Base-by-base conservation (phyloP, 176 grass and related monocot genomes). In the Carex myosuroides region DNA sequence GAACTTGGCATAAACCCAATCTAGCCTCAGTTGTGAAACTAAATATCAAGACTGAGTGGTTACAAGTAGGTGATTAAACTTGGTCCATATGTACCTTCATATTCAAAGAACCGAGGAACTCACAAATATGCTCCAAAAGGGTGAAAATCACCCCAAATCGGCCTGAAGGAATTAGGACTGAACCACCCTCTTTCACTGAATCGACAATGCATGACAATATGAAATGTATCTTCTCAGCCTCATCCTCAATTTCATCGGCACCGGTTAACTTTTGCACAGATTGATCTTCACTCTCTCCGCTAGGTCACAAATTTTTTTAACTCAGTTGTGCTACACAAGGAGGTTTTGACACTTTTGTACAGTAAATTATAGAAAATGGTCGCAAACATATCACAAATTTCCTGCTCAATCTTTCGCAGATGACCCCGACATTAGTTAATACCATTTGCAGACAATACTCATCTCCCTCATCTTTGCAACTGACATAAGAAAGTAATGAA, bases 181-280 rank as follows among this genome's bases (percentile, higher is more conserved):
- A 93, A 88, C 95, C 95, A 64, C 91, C 95, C 85, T 83, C 87
- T 80, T 92, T 80, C 65, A 93, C 73, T 20, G 95, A 90, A 80
- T 91, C 82, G 1, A 87, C 84, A 26, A 93, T 94, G 81, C 92
- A 93, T 58, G 92, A 94, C 82, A 89, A 93, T 87, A 98, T 88
- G 67, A 90, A 98, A 61, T 53, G 87, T 59, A 94, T 90, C 86
- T 88, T 98, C 22, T 91, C 95, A 79, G 81, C 79, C 86, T 98
- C 95, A 74, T 90, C 92, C 56, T 35, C 71, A 72, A 86, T 90
- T 84, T 98, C 95, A 93, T 98, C 91, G 68, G 59, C 88, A 81
- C 79, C 88, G 67, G 63, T 70, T 64, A 98, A 73, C 21, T 55
- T 56, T 68, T 67, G 20, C n/a, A 41, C n/a, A 1, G 48, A 70